Base-by-base conservation (phyloP, 2,329 filamentous ascomycete species). In the Cyphellophora attinorum region DNA sequence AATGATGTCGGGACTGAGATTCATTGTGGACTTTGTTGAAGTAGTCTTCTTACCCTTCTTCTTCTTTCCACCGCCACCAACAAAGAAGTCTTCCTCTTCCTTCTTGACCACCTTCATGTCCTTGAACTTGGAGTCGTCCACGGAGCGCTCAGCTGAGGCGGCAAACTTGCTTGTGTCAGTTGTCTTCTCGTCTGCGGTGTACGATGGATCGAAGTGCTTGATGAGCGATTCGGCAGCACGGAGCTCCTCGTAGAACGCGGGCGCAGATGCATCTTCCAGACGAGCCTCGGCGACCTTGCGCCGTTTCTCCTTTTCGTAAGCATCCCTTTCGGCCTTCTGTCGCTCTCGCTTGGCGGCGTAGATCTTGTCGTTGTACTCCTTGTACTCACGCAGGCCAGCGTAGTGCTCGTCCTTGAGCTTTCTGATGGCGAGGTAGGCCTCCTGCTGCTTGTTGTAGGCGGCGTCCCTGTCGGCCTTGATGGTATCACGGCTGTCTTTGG, bases 211-310 rank as follows among this genome's bases (percentile, higher is more conserved):
- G 49, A 96, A 89, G 72, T 89, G 89, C 49, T 80, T 79, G 50
- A 96, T 83, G 29, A 98, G 71, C 56, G 79, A 82, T 65, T 91
- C 84, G 43, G 85, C 84, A 34, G 81, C 81, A 51, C 86, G 75
- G 54, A 98, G 94, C 67, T 98, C 86, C 51, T 95, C 85, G 30
- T 85, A 72, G 68, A 85, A 98, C 34, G 91, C 91, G 11, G 81
- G 86, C 51, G 85, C 80, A 18, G 56, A 62, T 38, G 58, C 65
- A 49, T 68, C 65, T 49, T 68, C 65, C 17, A 68, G 54, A 51
- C 67, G 67, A 53, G 70, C 69, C 50, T 72, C 67, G 31, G 69
- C 65, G 45, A 70, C 61, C 54, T 68, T 69, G 51, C 60, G 63
- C 49, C 58, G 58, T 54, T 62, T 63, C 50, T 68, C 65, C 27